Base-by-base conservation (phyloP, 257 asterid species). In the Nicotiana tomentosiformis region DNA sequence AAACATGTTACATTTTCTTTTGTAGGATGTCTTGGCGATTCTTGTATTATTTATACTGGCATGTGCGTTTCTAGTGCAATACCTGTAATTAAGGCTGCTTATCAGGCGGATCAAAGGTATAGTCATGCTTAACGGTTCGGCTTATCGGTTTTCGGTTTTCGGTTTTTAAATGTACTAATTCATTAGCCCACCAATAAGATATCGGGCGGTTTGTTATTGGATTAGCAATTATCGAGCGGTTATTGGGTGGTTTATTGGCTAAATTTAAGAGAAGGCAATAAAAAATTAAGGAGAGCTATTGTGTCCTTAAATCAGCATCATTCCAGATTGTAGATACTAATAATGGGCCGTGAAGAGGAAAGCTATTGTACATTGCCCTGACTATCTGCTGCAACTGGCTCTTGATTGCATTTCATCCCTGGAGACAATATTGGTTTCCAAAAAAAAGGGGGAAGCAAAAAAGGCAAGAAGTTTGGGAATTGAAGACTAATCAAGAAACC, bases 291-390 rank as follows among this genome's bases (percentile, higher is more conserved):
- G 33, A 32, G 33, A 32, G 33, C 33, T 32, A 32, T 32, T 32
- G 58, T 20, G 78, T 35, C 35, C 20, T 70, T 11, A 70, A n/a
- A 70, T 43, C 78, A 43, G 37, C 12, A 70, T 70, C 78, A 70
- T 43, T 70, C 78, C 43, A 70, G 58, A 70, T 70, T 11, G 58
- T 43, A 20, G 78, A 70, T 17, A 70, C 78, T 43, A 70, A 70
- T 70, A 39, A 20, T 70, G 78, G 78, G 17, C 78, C 78, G 11
- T 20, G 78, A 70, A 70, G 33, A 15, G 78, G 78, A 2, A n/a
- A 70, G 35, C 78, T 70, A 70, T 58, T 70, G 20, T 70, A 70
- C 78, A 43, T 43, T 43, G 78, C 78, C 78, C 78, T 43, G 58
- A 43, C 35, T 10, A 70, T 70, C 51, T 9, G 78, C 58, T 70